Base-by-base conservation (phyloP, 257 asterid species). In the Galeopsis tetrahit region DNA sequence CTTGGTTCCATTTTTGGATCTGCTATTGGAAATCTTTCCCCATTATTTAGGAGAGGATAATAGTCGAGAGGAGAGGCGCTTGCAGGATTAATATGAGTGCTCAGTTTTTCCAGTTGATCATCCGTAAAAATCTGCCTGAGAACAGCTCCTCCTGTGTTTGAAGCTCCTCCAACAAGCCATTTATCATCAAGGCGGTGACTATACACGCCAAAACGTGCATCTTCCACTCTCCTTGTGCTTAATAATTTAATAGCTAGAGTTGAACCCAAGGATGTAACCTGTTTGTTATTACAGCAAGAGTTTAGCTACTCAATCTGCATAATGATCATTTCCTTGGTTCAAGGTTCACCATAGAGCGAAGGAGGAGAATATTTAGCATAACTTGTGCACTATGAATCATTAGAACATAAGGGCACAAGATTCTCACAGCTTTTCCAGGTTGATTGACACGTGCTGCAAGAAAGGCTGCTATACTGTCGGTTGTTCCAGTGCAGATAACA, bases 161-260 rank as follows among this genome's bases (percentile, higher is more conserved):
- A 93, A 60, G 98, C 98, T 66, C 98, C 98, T 60, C 98, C 97
- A 46, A 93, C 97, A 8, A 93, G 98, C 98, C 98, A 93, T 80
- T 86, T 88, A 70, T 93, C 93, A 6, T 91, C 90, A 43, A 93
- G 98, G 31, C 97, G 89, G 46, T 93, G 98, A 69, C 98, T 93
- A 63, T 93, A 93, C 46, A 93, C 96, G 6, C 98, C 98, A 82
- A 81, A 93, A 58, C 96, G 89, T 14, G 98, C 91, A 85, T 93
- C 97, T 49, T 93, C 98, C 51, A 89, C 88, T 79, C 94, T 88
- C 44, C 15, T 82, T 48, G 88, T 89, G 96, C 98, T 93, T 9
- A 88, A 83, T 79, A 93, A 90, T 80, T 93, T 93, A 75, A 93
- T 93, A 46, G 98, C 97, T 53, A 93, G 85, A 46, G 98, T 93